These are phyloP conservation scores for Fusarium haematococcum DNA, from an alignment of 2,329 filamentous ascomycete species.

Conservation along the genomic window DNA sequence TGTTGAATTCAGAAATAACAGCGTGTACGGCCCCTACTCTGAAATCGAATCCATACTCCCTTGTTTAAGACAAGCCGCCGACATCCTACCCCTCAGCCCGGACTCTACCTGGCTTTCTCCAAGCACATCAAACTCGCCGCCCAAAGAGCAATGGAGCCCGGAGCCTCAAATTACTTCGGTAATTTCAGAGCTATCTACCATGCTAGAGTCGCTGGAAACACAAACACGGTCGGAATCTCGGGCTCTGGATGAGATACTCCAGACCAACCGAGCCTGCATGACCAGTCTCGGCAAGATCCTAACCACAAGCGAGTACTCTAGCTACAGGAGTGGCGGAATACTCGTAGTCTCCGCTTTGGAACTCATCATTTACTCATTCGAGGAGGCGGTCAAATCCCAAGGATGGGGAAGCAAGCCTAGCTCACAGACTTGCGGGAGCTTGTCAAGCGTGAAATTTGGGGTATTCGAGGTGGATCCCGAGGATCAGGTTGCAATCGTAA, in stretches of 20 bases:
- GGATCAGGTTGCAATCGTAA: neutral
- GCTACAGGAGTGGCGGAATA: neutral
- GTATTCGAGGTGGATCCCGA: slow-evolving; percentile 1
- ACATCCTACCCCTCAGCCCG: neutral
- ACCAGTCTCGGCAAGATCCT: neutral
- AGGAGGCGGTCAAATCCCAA: neutral
- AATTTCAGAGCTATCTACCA: neutral
- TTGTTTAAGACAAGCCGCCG: neutral
- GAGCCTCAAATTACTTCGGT: neutral
- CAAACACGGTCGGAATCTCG: neutral
- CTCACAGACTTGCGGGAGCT: neutral
- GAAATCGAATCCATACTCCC: neutral
- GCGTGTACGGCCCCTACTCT: neutral
- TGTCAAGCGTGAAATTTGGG: slow-evolving; percentile 5
- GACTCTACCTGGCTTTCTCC: neutral
- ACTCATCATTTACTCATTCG: slow-evolving; percentile 2
- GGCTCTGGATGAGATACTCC: neutral
- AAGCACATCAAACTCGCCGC: neutral
- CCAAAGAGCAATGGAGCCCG: neutral
- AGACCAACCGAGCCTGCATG: neutral
- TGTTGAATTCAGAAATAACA: neutral
- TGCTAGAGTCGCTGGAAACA: slow-evolving; percentile 2
- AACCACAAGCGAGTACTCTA: neutral
- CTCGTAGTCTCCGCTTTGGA: slow-evolving; percentile 1
- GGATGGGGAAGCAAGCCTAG: neutral